Base-by-base conservation (phyloP, 768 basidiomycete species). In the Pholiota molesta region DNA sequence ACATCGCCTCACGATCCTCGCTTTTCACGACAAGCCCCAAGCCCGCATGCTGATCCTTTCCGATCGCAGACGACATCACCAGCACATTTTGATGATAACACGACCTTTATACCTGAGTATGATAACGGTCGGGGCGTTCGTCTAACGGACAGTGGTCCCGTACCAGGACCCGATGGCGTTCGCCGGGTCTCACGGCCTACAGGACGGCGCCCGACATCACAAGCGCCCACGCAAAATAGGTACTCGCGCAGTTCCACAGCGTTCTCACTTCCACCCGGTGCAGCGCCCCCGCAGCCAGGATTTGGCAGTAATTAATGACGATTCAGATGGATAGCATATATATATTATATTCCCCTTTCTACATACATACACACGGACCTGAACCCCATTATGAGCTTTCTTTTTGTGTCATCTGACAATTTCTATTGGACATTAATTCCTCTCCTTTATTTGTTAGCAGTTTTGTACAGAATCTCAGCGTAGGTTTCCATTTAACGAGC, bases 61-160 rank as follows among this genome's bases (percentile, higher is more conserved):
- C 81, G 83, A 13, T 75, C 74, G 47, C 74, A 83, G 54, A 73
- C 74, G 17, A 71, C 75, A 8, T 79, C 79, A 6, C 80, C 83
- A 3, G 70, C 71, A 23, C 63, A 66, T 35, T 75, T 78, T 55
- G 80, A 66, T 72, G 85, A 75, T 68, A 77, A 54, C 69, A 78
- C 67, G 29, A 52, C 67, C 68, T 77, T 55, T 68, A 76, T 66
- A 64, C 77, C 71, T 71, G 81, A 74, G 33, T 75, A 66, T 53
- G 65, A 76, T 40, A 74, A 74, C 55, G 71, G 75, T 5, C 84
- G 91, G 11, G 94, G 95, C 23, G 82, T 97, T 52, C 88, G 88
- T 49, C 75, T 98, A 59, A 85, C 84, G 58, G 96, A 98, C 66
- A 78, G 85, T 68, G 96, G 96, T 14, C 94, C 93, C 40, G 91